Evolutionary conservation across 768 basidiomycete species (phyloP), one percentile per base, ranked within the genome.

Genomic region (Boletus subcaerulescens): DNA sequence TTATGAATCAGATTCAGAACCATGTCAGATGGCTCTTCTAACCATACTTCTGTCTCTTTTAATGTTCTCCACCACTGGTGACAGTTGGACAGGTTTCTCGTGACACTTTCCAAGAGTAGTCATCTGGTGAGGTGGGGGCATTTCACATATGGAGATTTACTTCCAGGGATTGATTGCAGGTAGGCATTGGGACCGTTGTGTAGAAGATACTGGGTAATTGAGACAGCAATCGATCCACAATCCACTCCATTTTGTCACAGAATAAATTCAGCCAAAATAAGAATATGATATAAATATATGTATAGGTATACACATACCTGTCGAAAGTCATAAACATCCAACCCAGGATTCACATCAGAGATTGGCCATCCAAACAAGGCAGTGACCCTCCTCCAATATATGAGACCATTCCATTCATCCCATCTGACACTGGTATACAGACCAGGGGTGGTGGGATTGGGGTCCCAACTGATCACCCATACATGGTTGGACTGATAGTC

Each of bases 401-500:
- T 1, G 5, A 1, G 26, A 8, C 55, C 50, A 13, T 52, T n/a
- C 45, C 55, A 56, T 31, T 29, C 18, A 12, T 43, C 18, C 50
- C 50, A 52, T 43, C 0, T 0, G 3, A 7, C 26, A 15, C 43
- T 9, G 14, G 26, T 52, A 12, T n/a, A 12, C 24, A 56, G 24
- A 47, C 40, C 18, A 4, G 50, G 1, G 5, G 20, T n/a, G 9
- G 24, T 1, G 42, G 55, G 14, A 10, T 24, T 20, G 3, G 41
- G 29, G 8, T 52, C 32, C 29, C 3, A 9, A 15, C 55, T 50
- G 32, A 56, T 48, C 0, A 44, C 24, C 55, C 55, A 56, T 24
- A 41, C 55, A 52, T 56, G 50, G 5, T 52, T 56, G 1, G 10
- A 9, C 11, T 33, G 9, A 39, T 56, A 56, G 42, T 56, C 41